Conservation (phyloP, 352 stramenopile genomes). For the Globisporangium echinulatum region DNA sequence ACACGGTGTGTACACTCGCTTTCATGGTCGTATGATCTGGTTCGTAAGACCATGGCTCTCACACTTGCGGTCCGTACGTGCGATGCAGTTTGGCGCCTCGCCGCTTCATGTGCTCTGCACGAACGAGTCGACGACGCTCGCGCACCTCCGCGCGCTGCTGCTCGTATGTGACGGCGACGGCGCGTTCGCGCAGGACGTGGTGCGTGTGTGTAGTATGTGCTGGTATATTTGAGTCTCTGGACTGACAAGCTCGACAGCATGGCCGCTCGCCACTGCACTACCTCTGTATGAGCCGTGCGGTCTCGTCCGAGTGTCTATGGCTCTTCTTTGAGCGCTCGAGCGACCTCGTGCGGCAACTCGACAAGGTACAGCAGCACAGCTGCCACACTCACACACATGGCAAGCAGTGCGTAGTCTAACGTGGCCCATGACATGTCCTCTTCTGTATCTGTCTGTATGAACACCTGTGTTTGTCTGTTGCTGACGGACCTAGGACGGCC, state of each 20-base stretch:
- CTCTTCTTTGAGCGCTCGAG: constrained; percentile 60
- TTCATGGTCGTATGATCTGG: neutral
- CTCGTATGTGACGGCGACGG: constrained; percentile 31
- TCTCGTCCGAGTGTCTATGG: constrained; percentile 59
- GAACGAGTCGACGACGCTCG: constrained; percentile 37
- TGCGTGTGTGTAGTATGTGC: neutral
- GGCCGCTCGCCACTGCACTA: constrained; percentile 63
- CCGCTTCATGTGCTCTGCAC: constrained; percentile 62
- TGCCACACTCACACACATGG: neutral
- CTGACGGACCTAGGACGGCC: constrained; percentile 28
- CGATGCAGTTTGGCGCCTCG: constrained; percentile 40
- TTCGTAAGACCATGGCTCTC: no score
- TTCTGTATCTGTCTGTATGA: neutral
- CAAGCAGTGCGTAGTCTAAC: neutral
- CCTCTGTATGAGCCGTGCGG: constrained; percentile 47
- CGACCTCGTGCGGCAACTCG: constrained; percentile 44
- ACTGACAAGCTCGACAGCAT: constrained; percentile 20
- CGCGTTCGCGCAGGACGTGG: constrained; percentile 37
- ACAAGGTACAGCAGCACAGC: constrained; percentile 24
- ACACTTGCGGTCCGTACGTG: no score
- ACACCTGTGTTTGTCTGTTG: neutral
- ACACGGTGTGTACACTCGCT: constrained; percentile 1
- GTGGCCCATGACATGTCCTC: neutral
- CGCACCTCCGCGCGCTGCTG: constrained; percentile 31
- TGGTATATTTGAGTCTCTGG: neutral